Base-by-base conservation (phyloP, 768 basidiomycete genomes). In the Amanita subjunquillea region DNA sequence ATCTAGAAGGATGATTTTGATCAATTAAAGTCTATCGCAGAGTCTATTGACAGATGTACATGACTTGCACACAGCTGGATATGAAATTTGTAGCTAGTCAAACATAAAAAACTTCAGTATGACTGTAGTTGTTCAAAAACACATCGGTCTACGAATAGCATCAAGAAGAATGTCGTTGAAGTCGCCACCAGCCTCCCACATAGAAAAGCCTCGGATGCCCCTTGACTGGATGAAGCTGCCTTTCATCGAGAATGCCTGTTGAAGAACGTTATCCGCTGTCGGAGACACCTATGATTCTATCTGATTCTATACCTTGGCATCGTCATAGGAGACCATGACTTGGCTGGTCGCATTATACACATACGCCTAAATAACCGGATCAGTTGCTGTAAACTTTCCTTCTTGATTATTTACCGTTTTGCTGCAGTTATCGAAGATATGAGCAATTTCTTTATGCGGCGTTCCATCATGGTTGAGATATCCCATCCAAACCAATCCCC, bases 1-100 rank as follows among this genome's bases (percentile, higher is more conserved):
- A 87, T 50, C 76, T 93, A 42, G 74, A 76, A 25, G 86, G 87
- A 86, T 63, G 91, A 93, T 63, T 76, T 95, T 53, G 72, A 83
- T n/a, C 93, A 95, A 65, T 67, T 9, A 2, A 30, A 72, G 59
- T 80, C 82, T 13, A 92, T 95, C 57, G 87, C 90, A 3, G 92
- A 46, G 40, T 50, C 54, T 0, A 54, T n/a, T 29, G 17, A 25
- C 13, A 15, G 22, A 39, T 44, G 5, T 51, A 84, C 85, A 0
- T 25, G 6, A 6, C 27, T 66, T 90, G 43, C 86, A 87, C 56
- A 69, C 80, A 5, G 83, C 85, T 20, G 78, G 81, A 10, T 83
- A 73, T 60, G 74, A 82, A 51, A 54, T 74, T 22, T 55, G 46
- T 23, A 42, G 36, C 25, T 25, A 25, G 25, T 25, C 25, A 25